Evolutionary conservation across 1,139 yeast genomes (phyloP).

Genomic region (Scheffersomyces stambukii): DNA sequence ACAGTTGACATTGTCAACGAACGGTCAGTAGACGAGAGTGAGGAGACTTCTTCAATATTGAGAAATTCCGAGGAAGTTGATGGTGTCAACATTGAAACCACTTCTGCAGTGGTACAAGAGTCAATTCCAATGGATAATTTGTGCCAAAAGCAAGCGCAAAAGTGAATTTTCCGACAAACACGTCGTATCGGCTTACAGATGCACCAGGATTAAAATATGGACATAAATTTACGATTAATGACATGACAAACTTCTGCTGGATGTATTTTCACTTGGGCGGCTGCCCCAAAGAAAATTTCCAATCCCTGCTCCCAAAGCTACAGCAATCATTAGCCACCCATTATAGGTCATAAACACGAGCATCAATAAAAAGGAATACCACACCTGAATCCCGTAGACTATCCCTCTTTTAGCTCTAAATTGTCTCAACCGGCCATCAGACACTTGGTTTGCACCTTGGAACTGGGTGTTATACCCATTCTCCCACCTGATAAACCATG

Average conservation of each 20-base stretch:
- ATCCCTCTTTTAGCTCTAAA: slow-evolving; percentile 33
- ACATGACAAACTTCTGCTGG: slow-evolving; percentile 43
- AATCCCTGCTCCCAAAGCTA: slow-evolving; percentile 61
- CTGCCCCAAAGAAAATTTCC: slow-evolving; percentile 64
- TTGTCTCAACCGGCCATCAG: slow-evolving; percentile 9
- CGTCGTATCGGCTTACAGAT: neutral
- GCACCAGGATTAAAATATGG: no score
- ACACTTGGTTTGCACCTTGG: slow-evolving; percentile 14
- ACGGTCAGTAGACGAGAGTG: neutral
- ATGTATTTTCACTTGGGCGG: slow-evolving; percentile 13
- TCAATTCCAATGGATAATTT: neutral
- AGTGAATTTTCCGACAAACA: no score
- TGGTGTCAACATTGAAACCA: neutral
- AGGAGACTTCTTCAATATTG: slow-evolving; percentile 1
- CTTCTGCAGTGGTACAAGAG: neutral
- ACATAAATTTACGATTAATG: no score
- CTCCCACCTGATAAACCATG: slow-evolving; percentile 31
- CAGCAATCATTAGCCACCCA: slow-evolving; percentile 78
- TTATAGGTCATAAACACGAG: slow-evolving; percentile 80
- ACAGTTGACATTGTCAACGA: neutral
- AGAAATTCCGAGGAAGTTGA: no score
- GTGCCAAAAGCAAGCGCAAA: neutral
- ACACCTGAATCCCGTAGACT: slow-evolving; percentile 68
- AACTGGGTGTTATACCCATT: slow-evolving; percentile 11
- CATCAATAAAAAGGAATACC: slow-evolving; percentile 75